phyloP scores from a whole-genome alignment of 768 basidiomycete species.

The Phaeotremella fagi region DNA sequence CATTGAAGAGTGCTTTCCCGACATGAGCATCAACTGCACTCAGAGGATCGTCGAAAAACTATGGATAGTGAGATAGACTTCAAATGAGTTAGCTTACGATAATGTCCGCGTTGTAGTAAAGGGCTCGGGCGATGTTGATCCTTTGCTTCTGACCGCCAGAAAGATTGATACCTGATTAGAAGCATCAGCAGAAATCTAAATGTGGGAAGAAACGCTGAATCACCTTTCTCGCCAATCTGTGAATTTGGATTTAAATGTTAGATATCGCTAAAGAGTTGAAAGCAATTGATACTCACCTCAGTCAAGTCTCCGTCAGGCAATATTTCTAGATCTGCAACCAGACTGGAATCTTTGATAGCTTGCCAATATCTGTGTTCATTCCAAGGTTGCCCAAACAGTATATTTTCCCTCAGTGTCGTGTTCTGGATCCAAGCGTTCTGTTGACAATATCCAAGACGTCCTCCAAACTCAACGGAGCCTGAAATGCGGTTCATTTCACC shows the following conservation, averaged over 20 bases:
- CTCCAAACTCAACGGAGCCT: slow-evolving; percentile 60
- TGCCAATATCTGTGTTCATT: slow-evolving; percentile 65
- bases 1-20: slow-evolving; percentile 62
- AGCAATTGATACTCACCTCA: slow-evolving; percentile 52
- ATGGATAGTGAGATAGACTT: slow-evolving; percentile 8
- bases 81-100: slow-evolving; percentile 50
- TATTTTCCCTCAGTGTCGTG: slow-evolving; percentile 59
- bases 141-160: slow-evolving; percentile 53
- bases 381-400: slow-evolving; percentile 63
- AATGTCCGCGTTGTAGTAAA: slow-evolving; percentile 63
- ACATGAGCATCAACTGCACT: slow-evolving; percentile 65
- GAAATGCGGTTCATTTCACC: slow-evolving; percentile 62
- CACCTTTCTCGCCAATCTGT: slow-evolving; percentile 68
- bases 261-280: background rate
- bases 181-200: background rate
- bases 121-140: slow-evolving; percentile 66
- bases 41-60: slow-evolving; percentile 39
- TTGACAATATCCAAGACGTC: slow-evolving; percentile 63
- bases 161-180: slow-evolving; percentile 37
- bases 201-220: background rate
- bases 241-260: background rate
- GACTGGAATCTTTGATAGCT: slow-evolving; percentile 57
- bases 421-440: slow-evolving; percentile 77
- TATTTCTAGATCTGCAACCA: slow-evolving; percentile 62
- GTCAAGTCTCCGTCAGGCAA: slow-evolving; percentile 68